phyloP scores from a whole-genome alignment of 805 yeast species.

The Wickerhamomyces bovis region DNA sequence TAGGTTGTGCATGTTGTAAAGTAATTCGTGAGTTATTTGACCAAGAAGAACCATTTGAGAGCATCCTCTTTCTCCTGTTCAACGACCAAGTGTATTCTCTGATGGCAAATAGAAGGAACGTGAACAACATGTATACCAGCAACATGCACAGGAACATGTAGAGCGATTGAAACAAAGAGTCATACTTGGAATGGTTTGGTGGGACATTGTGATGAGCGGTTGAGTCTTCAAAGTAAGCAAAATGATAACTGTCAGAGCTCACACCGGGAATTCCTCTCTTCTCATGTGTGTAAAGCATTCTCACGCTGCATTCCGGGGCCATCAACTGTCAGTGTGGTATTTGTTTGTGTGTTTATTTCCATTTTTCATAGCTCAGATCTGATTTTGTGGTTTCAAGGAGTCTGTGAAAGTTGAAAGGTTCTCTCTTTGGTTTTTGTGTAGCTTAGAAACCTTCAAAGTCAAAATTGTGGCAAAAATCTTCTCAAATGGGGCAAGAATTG shows the following conservation, averaged over 20 bases:
- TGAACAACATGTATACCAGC: slow-evolving; percentile 10
- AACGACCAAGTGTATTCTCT: slow-evolving; percentile 25
- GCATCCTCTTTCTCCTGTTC: slow-evolving; percentile 12
- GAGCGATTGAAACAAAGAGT: slow-evolving; percentile 21
- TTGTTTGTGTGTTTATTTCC: not conserved
- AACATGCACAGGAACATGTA: slow-evolving; percentile 21
- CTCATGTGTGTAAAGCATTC: not conserved
- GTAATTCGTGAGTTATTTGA: slow-evolving; percentile 10
- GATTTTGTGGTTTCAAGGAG: not conserved
- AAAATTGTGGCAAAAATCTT: not conserved
- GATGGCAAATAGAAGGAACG: slow-evolving; percentile 19
- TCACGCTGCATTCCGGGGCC: not conserved
- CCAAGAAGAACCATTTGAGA: slow-evolving; percentile 18
- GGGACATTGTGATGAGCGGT: slow-evolving; percentile 11
- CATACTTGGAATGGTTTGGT: slow-evolving; percentile 11
- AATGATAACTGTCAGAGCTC: slow-evolving; percentile 21
- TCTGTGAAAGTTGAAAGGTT: not conserved
- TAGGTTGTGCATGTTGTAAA: slow-evolving; percentile 1
- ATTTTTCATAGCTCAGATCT: not conserved
- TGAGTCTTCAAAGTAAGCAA: slow-evolving; percentile 24
- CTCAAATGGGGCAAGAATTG: no score
- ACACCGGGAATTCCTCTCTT: slow-evolving; percentile 24
- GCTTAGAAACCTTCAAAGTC: not conserved
- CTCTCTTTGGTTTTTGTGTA: not conserved
- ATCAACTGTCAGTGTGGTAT: not conserved